These are phyloP conservation scores for Helichrysum umbraculigerum DNA, from an alignment of 129 eudicot genomes.

Conservation along the genomic window DNA sequence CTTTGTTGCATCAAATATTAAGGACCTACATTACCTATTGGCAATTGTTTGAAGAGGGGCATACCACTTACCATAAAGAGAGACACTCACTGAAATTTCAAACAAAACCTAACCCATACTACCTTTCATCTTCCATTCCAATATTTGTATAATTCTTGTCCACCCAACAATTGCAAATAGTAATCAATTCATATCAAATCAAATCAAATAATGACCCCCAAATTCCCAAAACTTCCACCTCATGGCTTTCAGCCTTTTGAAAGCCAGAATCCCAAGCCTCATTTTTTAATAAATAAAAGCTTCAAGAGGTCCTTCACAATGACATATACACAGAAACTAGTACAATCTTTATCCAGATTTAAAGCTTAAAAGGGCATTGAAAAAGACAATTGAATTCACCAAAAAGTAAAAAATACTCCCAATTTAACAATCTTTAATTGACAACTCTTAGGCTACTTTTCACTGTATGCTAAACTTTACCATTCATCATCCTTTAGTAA, in stretches of 20 bases:
- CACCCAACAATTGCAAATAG: conserved; percentile 32
- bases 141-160: conserved; percentile 31
- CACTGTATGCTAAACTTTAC: conserved; percentile 46
- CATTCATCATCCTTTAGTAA: conserved; percentile 24
- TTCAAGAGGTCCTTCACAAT: conserved; percentile 37
- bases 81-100: conserved; percentile 24
- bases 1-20: conserved; percentile 15
- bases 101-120: conserved; percentile 24
- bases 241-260: conserved; percentile 50
- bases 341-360: conserved; percentile 40
- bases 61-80: conserved; percentile 26
- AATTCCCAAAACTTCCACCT: conserved; percentile 36
- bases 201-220: conserved; percentile 39
- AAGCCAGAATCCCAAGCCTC: conserved; percentile 44
- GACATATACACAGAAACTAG: conserved; percentile 33
- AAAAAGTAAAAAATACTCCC: conserved; percentile 23
- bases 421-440: conserved; percentile 30
- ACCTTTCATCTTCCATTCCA: conserved; percentile 25
- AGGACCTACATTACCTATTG: conserved; percentile 26
- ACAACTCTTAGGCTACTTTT: conserved; percentile 25
- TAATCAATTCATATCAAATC: conserved; percentile 29
- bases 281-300: conserved; percentile 25
- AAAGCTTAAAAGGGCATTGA: conserved; percentile 44
- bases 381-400: conserved; percentile 36
- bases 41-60: conserved; percentile 25